Evolutionary conservation across 176 grass and related monocot genomes (phyloP), one percentile per base, ranked within the genome.

Genomic region (Paspalum notatum): DNA sequence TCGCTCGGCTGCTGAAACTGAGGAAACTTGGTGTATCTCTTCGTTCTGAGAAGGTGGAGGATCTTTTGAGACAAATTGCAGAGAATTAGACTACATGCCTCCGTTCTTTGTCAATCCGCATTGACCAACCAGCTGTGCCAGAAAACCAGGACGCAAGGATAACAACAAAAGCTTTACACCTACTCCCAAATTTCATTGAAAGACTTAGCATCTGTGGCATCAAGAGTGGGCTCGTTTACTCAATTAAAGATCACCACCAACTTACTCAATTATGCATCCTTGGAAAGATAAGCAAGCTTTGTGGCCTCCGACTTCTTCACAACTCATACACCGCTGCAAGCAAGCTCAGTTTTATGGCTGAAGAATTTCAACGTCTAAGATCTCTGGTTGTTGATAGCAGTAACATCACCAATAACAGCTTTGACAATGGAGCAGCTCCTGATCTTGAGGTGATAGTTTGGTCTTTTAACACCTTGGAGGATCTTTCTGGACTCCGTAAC

Each of bases 1-100:
- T 58, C 15, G 43, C 8, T 32, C 0, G 24, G 7, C 55, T 58
- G 3, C 0, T 5, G 18, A 46, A 2, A 14, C 45, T 84, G 39
- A 84, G 12, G 73, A 67, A 84, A 22, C 42, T 84, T 18, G 82
- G 73, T 8, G 26, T 75, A 6, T 41, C 71, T 40, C 12, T 50
- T 32, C 49, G 8, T 6, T 72, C 72, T 4, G 18, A 3, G 22
- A 49, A 72, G 32, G 0, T 82, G 17, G 1, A 49, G 1, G 6
- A n/a, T 17, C 48, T 82, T 8, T 45, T 82, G 7, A 0, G 1
- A 7, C 43, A 62, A 37, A 44, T 80, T 52, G 7, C n/a, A n/a
- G n/a, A 11, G 5, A 48, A 75, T 56, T 4, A 62, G 13, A 10
- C 41, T 18, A 5, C 3, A n/a, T 54, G 51, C 40, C 60, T 85